These are phyloP conservation scores for Stagonosporopsis tanaceti DNA, from an alignment of 2,329 filamentous ascomycete genomes.

Conservation along the genomic window DNA sequence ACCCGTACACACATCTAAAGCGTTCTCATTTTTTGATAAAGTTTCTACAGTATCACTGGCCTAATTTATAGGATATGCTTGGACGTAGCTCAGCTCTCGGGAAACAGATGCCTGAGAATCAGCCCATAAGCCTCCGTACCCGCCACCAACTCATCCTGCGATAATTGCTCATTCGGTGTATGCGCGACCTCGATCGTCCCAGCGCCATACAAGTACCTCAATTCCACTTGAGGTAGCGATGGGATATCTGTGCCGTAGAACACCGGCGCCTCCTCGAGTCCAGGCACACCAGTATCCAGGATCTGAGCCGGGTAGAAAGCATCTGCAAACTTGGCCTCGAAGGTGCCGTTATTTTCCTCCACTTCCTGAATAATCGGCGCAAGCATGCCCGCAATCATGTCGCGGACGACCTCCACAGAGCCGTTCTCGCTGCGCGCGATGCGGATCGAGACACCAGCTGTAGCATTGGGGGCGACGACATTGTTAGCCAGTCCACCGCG, in stretches of 20 bases:
- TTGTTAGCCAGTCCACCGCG: conserved; percentile 84
- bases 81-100: conserved; percentile 1
- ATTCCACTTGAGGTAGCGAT: conserved; percentile 29
- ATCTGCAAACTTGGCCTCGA: conserved; percentile 23
- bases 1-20: not conserved
- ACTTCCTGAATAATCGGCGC: conserved; percentile 26
- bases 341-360: conserved; percentile 23
- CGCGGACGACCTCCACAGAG: conserved; percentile 25
- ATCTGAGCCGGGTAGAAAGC: conserved; percentile 25
- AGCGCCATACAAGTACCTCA: conserved; percentile 33
- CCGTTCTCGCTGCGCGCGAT: conserved; percentile 33
- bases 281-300: conserved; percentile 33
- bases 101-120: conserved; percentile 31
- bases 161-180: conserved; percentile 31
- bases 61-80: not conserved
- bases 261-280: conserved; percentile 34
- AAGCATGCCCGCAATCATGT: conserved; percentile 29
- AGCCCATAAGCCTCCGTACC: conserved; percentile 34
- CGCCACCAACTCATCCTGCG: conserved; percentile 31
- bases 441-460: conserved; percentile 69
- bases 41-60: not conserved
- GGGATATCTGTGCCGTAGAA: conserved; percentile 39
- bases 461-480: conserved; percentile 78
- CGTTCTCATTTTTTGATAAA: not conserved
- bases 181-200: conserved; percentile 36